Evolutionary conservation across 441 rosid species (phyloP), one percentile per base, ranked within the genome.

Genomic region (Erysimum cheiri): DNA sequence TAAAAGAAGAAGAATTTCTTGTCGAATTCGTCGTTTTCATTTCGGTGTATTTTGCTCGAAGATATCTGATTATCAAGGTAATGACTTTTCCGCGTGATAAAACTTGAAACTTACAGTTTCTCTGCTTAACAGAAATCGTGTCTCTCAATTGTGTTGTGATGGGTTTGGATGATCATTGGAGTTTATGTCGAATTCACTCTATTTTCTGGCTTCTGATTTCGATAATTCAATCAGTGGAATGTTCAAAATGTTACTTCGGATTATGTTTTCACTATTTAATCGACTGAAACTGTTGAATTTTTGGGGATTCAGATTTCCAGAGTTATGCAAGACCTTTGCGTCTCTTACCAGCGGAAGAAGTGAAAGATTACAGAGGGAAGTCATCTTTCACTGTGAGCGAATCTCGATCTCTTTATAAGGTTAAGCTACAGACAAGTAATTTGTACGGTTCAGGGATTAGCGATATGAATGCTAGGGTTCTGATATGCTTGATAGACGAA

Each of bases 361-460:
- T 76, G 44, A 80, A 83, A 75, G 70, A 74, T 66, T 82, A 55
- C 72, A 54, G 40, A 15, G 83, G 50, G 46, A 70, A 69, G 22
- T 70, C 59, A 2, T 76, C 80, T 41, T 55, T 71, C 3, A 32
- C 14, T 69, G 73, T 59, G 49, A 70, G 40, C 29, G 15, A 67
- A 32, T 76, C 84, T 80, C 81, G n/a, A 44, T 80, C 86, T 75
- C 72, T 84, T 17, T 89, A 75, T 73, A 85, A 79, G 78, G 74
- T 91, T 78, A 84, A 68, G 81, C 77, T 93, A 46, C 82, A 70
- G 75, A 89, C 98, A 5, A 93, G 97, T 78, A 82, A 74, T 58
- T 53, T 72, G 14, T 85, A 81, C 32, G 90, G 92, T 39, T 89
- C 98, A 13, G 79, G 87, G 72, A 66, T 87, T 46, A 89, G 83